Base-by-base conservation (phyloP, 352 stramenopile genomes). In the Aphanomyces cochlioides region DNA sequence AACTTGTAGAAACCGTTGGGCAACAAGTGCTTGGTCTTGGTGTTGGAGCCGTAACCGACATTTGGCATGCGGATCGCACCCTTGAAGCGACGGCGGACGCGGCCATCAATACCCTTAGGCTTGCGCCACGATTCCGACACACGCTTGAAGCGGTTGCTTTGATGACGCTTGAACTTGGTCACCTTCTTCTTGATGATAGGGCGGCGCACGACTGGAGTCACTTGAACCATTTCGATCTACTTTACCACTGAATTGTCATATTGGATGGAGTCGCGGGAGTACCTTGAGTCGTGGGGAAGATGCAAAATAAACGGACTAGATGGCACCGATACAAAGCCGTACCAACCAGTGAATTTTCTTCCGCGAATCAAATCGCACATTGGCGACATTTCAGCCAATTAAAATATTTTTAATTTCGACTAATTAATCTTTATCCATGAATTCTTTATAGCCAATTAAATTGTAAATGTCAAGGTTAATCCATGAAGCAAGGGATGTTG, bases 1-100 rank as follows among this genome's bases (percentile, higher is more conserved):
- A 99, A 99, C 83, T 98, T 98, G 72, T 98, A 95, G 91, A 99
- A 99, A 79, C 97, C 97, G 83, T 98, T 98, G 58, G 97, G 97
- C 67, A 99, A 83, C 72, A 98, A 79, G 88, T 99, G 97, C 72
- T 93, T 85, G 67, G 97, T 99, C 85, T 98, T 98, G 87, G 98
- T 99, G 88, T 99, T 96, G 64, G 95, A 99, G 78, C 97, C 97
- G 86, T 99, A 99, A 74, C 97, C 97, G 78, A 99, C 98, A 80
- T 97, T 98, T 50, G 96, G 96, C 96, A 98, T 98, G 76, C 96
- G 96, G 77, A 98, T 90, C 59, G 96, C 93, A 66, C 97, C 97
- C 90, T 99, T 99, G 89, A 99, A 99, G 81, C 97, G 96, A 80
- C 97, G 96, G 81, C 97, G 95, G 69, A 99, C 96, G 74, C 97